phyloP scores from a whole-genome alignment of 2,329 filamentous ascomycete species.

The Achaetomium macrosporum region DNA sequence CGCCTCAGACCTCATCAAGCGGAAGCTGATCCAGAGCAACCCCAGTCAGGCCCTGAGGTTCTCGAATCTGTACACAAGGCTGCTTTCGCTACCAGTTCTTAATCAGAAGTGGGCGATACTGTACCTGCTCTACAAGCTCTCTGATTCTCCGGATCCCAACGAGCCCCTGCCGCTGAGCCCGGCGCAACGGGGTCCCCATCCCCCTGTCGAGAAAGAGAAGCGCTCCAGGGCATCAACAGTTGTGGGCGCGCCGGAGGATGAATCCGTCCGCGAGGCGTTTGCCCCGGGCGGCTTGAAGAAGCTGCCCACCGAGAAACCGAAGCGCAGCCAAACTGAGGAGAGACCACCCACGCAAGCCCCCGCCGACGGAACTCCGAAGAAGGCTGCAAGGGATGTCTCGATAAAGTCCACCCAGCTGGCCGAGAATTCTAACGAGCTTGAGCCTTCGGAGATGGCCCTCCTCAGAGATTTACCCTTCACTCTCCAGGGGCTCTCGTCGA shows the following conservation, averaged over 20 bases:
- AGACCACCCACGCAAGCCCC: constrained; percentile 6
- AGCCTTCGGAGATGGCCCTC: constrained; percentile 60
- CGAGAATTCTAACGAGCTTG: constrained; percentile 49
- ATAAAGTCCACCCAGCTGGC: constrained; percentile 54
- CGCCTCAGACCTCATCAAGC: constrained; percentile 86
- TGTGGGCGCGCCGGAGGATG: constrained; percentile 39
- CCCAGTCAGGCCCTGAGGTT: constrained; percentile 75
- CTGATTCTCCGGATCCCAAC: constrained; percentile 57
- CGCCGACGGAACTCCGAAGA: constrained; percentile 23
- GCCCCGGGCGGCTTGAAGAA: constrained; percentile 46
- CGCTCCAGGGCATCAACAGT: constrained; percentile 33
- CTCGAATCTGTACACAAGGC: constrained; percentile 81
- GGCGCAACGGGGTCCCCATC: constrained; percentile 19
- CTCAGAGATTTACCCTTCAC: constrained; percentile 85
- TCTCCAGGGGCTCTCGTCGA: constrained; percentile 84
- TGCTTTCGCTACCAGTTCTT: constrained; percentile 85
- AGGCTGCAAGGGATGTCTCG: constrained; percentile 43
- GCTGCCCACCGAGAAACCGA: constrained; percentile 38
- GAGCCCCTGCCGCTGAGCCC: constrained; percentile 45
- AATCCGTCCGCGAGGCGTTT: constrained; percentile 48
- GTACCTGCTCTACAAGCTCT: constrained; percentile 79
- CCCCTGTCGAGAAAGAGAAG: constrained; percentile 32
- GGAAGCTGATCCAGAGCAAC: constrained; percentile 74
- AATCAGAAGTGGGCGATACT: constrained; percentile 97
- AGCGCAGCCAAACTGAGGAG: constrained; percentile 32